Conservation (phyloP, 202 grass and related monocot genomes). For the Dendrocalamus latiflorus region DNA sequence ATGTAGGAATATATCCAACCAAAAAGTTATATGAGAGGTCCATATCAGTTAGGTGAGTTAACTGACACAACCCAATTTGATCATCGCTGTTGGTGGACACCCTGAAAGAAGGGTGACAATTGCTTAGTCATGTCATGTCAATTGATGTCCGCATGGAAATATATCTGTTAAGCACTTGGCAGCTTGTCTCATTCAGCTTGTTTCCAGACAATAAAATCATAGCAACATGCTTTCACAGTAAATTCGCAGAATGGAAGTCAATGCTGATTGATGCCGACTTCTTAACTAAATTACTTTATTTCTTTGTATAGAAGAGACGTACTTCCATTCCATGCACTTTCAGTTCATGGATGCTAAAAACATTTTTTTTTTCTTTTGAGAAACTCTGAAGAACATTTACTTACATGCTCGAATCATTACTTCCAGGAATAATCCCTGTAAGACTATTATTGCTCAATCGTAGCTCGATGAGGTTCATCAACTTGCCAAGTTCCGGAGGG, state of each 20-base stretch:
- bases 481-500: slow-evolving; percentile 59
- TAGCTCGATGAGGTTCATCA: slow-evolving; percentile 55
- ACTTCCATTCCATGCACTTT: not conserved
- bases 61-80: slow-evolving; percentile 60
- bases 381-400: slow-evolving; percentile 11
- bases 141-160: not conserved
- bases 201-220: slow-evolving; percentile 12
- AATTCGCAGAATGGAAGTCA: slow-evolving; percentile 1
- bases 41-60: slow-evolving; percentile 51
- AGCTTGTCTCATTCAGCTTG: slow-evolving; percentile 14
- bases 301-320: not conserved
- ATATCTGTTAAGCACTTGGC: not conserved
- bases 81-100: slow-evolving; percentile 24
- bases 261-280: slow-evolving; percentile 26
- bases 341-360: not conserved
- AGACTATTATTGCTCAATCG: slow-evolving; percentile 68
- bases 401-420: slow-evolving; percentile 59
- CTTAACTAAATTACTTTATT: slow-evolving; percentile 24
- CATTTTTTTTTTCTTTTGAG: not conserved
- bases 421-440: slow-evolving; percentile 74
- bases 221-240: not conserved
- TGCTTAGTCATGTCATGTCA: not conserved
- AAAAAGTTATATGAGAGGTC: slow-evolving; percentile 88
- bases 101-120: slow-evolving; percentile 27
- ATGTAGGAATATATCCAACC: slow-evolving; percentile 60